phyloP scores from a whole-genome alignment of 1,139 yeast genomes.

The Meyerozyma athensensis region DNA sequence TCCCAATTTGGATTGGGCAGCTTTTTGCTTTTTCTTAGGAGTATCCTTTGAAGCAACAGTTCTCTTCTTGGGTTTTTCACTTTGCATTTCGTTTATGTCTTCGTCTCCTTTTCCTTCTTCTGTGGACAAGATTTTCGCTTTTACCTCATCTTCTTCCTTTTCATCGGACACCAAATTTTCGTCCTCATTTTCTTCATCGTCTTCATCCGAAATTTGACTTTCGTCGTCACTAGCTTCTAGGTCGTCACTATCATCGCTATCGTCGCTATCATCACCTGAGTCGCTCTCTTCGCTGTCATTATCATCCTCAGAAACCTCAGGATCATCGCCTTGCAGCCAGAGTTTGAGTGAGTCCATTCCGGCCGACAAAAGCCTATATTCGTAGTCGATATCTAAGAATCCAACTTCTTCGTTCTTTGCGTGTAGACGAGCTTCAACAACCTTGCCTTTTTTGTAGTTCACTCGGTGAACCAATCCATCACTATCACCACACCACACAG shows the following conservation, averaged over 20 bases:
- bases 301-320: constrained; percentile 15
- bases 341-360: constrained; percentile 78
- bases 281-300: constrained; percentile 13
- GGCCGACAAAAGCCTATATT: constrained; percentile 72
- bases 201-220: constrained; percentile 11
- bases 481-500: constrained; percentile 81
- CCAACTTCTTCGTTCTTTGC: constrained; percentile 58
- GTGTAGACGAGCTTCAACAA: constrained; percentile 66
- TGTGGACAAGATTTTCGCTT: neutral
- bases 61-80: neutral
- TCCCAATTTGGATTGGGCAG: constrained; percentile 38
- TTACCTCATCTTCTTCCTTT: constrained; percentile 4
- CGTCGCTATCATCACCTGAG: constrained; percentile 20
- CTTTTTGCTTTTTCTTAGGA: constrained; percentile 24
- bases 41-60: neutral
- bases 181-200: constrained; percentile 10
- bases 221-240: constrained; percentile 8
- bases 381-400: constrained; percentile 70
- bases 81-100: constrained; percentile 3
- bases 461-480: constrained; percentile 75
- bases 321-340: constrained; percentile 47
- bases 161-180: too few relatives aligned
- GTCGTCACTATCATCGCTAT: constrained; percentile 13
- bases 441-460: constrained; percentile 59
- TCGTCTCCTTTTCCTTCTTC: constrained; percentile 5